Base-by-base conservation (phyloP, 768 basidiomycete genomes). In the Leccinum variicolor region DNA sequence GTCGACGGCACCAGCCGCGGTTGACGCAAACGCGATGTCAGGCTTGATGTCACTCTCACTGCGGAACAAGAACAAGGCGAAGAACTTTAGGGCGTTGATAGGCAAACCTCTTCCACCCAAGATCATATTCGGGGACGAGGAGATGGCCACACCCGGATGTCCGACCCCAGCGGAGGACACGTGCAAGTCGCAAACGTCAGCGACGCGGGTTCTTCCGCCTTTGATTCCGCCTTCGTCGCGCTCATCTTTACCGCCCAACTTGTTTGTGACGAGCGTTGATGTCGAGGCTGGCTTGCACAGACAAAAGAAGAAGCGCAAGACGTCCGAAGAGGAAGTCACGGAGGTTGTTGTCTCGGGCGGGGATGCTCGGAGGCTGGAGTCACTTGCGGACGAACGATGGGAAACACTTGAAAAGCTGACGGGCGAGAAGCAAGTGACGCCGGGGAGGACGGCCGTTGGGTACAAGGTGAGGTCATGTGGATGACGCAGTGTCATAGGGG, bases 21-120 rank as follows among this genome's bases (percentile, higher is more conserved):
- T 58, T 77, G 58, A 59, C 9, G 47, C 31, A 6, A 31, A 45
- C 21, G 39, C 43, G 23, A 28, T 43, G 1, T 46, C 54, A 14
- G 49, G 11, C 43, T 74, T 81, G 23, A 79, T 80, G 14, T 67
- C 61, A 57, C 75, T 81, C 43, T 82, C 82, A 0, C 70, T 89
- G 21, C 77, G 81, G 46, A 90, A 88, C 68, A 90, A 88, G 71
- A 90, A 89, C 70, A 91, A 90, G 69, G 82, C 81, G 47, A 86
- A 82, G 56, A 84, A 83, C 19, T 89, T 86, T 71, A 84, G 79
- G 63, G 75, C 81, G 50, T 73, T 81, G 7, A 76, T 85, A 69
- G 62, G 71, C 50, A 72, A 39, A 67, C 77, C 53, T 52, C 77
- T 69, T 61, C 78, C 69, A 33, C 66, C 73, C 39, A 88, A 83